Evolutionary conservation across 2,329 filamentous ascomycete genomes (phyloP), one percentile per base, ranked within the genome.

Genomic region (Curvularia sp.): DNA sequence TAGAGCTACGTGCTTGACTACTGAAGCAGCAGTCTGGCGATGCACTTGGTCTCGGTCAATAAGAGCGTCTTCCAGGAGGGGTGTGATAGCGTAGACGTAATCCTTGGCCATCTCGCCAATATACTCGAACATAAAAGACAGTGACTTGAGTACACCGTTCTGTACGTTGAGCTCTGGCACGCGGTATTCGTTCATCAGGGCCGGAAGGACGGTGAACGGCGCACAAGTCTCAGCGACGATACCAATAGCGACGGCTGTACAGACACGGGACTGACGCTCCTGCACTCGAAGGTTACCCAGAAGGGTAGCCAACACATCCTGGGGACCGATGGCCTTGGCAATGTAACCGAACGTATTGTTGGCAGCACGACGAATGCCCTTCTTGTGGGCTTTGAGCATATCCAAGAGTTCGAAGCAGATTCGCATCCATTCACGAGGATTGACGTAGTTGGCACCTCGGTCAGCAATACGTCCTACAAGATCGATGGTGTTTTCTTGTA

Each of bases 281-380:
- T 98, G 94, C 1, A 99, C 95, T 61, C 96, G 88, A 41, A 99
- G 84, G 76, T 99, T 99, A 85, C 97, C 97, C 63, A 99, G 87
- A 15, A 99, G 84, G 0, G 95, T 98, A 4, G 95, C 93, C 57
- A 99, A 83, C 26, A 99, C 95, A 81, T 99, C 95, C 78, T 98
- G 94, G 12, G 95, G 95, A 67, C 95, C 95, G 71, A 99, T 99
- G 60, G 95, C 95, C 81, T 99, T 99, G 75, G 95, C 95, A 72
- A 99, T 99, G 85, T 97, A 99, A 77, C 95, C 95, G 72, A 99
- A 99, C 0, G 95, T 99, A 83, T 99, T 99, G 86, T 99, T 99
- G 69, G 95, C 96, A 22, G 95, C 95, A 78, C 95, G 90, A 65
- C 95, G 91, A 68, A 99, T 99, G 65, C 95, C 96, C 85, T 99